These are phyloP conservation scores for Thinopyrum obtusiflorum DNA, from an alignment of 202 grass and related monocot species.

Conservation along the genomic window DNA sequence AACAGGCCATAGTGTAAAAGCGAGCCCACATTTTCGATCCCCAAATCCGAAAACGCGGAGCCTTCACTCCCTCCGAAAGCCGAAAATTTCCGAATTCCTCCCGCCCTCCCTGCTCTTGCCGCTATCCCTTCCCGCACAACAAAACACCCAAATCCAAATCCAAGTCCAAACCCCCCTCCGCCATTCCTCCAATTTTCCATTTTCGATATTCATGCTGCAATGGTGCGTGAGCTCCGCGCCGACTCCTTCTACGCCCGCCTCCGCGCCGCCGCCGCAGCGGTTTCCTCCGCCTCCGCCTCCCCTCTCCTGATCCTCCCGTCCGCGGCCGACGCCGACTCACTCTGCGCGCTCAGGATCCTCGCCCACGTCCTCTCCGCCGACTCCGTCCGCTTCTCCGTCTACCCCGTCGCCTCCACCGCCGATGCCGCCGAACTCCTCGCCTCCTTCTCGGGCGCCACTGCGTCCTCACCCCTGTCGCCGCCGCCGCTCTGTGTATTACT, in stretches of 20 bases:
- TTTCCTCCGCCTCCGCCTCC: conserved; percentile 34
- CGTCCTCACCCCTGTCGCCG: neutral
- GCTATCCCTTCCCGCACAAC: neutral
- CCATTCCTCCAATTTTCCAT: neutral
- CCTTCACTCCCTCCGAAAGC: neutral
- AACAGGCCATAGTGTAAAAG: neutral
- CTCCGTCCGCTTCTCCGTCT: conserved; percentile 79
- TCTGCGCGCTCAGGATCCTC: conserved; percentile 65
- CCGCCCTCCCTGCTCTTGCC: neutral
- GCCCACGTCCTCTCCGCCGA: conserved; percentile 80
- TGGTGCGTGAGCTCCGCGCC: conserved; percentile 56
- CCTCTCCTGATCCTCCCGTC: conserved; percentile 91
- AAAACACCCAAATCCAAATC: conserved; percentile 1
- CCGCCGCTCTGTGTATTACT: conserved; percentile 53
- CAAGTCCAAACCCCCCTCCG: conserved; percentile 5
- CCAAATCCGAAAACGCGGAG: neutral
- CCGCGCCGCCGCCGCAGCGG: conserved; percentile 27
- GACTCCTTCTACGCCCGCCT: conserved; percentile 64
- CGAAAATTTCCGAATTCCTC: conserved; percentile 1
- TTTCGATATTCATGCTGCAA: conserved; percentile 28
- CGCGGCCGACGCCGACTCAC: conserved; percentile 73
- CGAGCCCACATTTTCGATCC: neutral
- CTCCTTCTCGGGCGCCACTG: conserved; percentile 24
- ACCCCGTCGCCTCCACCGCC: conserved; percentile 64
- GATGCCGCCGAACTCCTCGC: conserved; percentile 30